These are phyloP conservation scores for Colletotrichum godetiae DNA, from an alignment of 2,329 filamentous ascomycete genomes.

Conservation along the genomic window DNA sequence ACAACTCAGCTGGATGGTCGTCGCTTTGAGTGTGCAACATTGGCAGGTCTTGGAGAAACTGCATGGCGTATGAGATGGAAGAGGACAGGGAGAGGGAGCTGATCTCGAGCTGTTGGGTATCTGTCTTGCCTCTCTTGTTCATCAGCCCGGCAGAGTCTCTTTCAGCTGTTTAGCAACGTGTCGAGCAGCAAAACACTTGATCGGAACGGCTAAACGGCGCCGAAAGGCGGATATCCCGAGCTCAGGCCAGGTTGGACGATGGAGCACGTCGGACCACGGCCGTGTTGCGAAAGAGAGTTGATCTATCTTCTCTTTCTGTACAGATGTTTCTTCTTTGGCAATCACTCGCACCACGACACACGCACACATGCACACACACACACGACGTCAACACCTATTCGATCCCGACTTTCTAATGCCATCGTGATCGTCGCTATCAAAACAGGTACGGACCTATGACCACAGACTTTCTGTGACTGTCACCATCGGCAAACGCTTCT, in stretches of 20 bases:
- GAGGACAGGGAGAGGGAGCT: background rate
- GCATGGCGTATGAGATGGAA: background rate
- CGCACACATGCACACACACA: background rate
- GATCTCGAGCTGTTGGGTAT: background rate
- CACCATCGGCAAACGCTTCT: constrained; percentile 36
- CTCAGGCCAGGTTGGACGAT: background rate
- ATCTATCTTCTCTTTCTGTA: background rate
- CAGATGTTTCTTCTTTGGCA: background rate
- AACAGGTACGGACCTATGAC: background rate
- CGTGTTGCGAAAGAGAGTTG: background rate
- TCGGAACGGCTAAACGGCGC: constrained; percentile 7
- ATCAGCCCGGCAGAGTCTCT: background rate
- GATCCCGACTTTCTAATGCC: background rate
- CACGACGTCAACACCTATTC: background rate
- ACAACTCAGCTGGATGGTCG: background rate
- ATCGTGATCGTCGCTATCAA: background rate
- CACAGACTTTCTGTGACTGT: constrained; percentile 17
- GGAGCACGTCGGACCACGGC: background rate
- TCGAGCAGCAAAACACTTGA: background rate
- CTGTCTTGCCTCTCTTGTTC: background rate
- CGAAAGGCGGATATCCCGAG: constrained; percentile 1
- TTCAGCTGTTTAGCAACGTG: background rate
- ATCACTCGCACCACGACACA: background rate
- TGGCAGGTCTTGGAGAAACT: background rate
- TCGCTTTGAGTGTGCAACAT: background rate